Percentiles rank a stretch among this genome's conserved stretches.
Conservation (phyloP, 1,284 basidiomycete genomes). For the Leccinum pachyderme region DNA sequence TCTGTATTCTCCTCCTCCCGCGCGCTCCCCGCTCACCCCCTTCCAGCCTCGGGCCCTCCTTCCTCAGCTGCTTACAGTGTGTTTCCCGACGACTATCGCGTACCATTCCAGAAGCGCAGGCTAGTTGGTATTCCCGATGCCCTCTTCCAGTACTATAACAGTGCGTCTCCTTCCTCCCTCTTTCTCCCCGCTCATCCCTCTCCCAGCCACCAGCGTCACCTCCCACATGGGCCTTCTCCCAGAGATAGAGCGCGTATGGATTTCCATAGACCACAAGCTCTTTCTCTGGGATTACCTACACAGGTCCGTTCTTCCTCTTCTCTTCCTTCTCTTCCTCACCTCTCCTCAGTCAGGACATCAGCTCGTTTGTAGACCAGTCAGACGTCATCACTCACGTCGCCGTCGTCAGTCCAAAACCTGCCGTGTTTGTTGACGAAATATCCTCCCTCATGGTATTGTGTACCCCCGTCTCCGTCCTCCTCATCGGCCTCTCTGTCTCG, state of each 20-base stretch:
- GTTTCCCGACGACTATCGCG: slow-evolving; percentile 73
- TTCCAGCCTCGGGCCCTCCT: slow-evolving; percentile 54
- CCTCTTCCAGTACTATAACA: slow-evolving; percentile 79
- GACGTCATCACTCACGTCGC: slow-evolving; percentile 87
- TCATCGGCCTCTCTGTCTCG: slow-evolving; percentile 80
- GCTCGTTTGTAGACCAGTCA: slow-evolving; percentile 89
- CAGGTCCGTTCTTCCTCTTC: slow-evolving; percentile 52
- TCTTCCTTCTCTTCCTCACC: slow-evolving; percentile 1
- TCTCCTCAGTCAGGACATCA: slow-evolving; percentile 69
- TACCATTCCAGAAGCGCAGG: slow-evolving; percentile 78
- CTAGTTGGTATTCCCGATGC: slow-evolving; percentile 80
- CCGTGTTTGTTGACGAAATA: slow-evolving; percentile 93
- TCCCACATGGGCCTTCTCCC: slow-evolving; percentile 89
- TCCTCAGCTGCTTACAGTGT: slow-evolving; percentile 76
- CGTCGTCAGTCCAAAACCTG: slow-evolving; percentile 75
- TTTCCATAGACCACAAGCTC: slow-evolving; percentile 91
- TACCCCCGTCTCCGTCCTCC: slow-evolving; percentile 78
- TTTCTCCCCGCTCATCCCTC: slow-evolving; percentile 16
- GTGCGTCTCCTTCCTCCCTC: slow-evolving; percentile 40
- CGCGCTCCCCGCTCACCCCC: slow-evolving; percentile 8
- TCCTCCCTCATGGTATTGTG: slow-evolving; percentile 88
- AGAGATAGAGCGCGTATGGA: slow-evolving; percentile 94
- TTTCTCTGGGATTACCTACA: slow-evolving; percentile 97
- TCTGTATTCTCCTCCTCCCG: slow-evolving; percentile 39
- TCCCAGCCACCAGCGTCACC: slow-evolving; percentile 54